Percentiles rank a stretch among this genome's conserved stretches.
Evolutionary conservation across 371 early-diverging fungal species (phyloP).

Genomic region (Apophysomyces variabilis): DNA sequence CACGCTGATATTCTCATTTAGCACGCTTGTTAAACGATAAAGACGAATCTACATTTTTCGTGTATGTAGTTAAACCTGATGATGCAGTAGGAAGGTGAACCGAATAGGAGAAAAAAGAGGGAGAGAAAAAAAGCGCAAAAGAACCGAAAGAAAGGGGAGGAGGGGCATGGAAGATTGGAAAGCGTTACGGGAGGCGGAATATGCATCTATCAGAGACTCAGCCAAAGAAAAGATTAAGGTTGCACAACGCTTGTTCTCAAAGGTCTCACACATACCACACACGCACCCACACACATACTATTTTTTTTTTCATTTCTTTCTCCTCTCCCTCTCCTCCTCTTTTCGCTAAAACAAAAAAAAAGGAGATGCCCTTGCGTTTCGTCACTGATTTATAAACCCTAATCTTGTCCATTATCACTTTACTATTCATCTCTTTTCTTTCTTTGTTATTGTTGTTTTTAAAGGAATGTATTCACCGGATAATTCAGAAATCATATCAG

Average conservation of each 20-base stretch:
- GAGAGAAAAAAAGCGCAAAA: not conserved
- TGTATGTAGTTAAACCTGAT: conserved; percentile 9
- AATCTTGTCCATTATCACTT: conserved; percentile 5
- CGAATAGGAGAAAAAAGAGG: conserved; percentile 8
- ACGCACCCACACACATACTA: not conserved
- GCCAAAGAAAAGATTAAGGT: not conserved
- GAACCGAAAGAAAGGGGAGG: not conserved
- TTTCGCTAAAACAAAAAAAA: conserved; percentile 5
- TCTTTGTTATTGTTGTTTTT: not conserved
- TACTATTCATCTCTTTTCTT: not conserved
- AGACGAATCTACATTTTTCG: not conserved
- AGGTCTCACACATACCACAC: too few species aligned
- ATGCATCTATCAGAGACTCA: too few species aligned
- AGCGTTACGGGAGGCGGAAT: not conserved
- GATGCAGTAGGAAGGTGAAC: conserved; percentile 3
- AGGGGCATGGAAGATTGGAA: not conserved
- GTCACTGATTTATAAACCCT: not conserved
- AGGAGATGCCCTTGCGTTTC: conserved; percentile 3
- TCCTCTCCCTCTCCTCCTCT: conserved; percentile 1
- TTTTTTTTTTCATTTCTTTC: conserved; percentile 12
- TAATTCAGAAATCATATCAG: conserved; percentile 33
- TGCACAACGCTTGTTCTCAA: not conserved
- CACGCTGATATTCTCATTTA: not conserved
- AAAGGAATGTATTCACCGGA: conserved; percentile 34
- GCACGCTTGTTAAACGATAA: conserved; percentile 1